phyloP scores from a whole-genome alignment of 495 filamentous ascomycete species.

The Zalerion maritima region DNA sequence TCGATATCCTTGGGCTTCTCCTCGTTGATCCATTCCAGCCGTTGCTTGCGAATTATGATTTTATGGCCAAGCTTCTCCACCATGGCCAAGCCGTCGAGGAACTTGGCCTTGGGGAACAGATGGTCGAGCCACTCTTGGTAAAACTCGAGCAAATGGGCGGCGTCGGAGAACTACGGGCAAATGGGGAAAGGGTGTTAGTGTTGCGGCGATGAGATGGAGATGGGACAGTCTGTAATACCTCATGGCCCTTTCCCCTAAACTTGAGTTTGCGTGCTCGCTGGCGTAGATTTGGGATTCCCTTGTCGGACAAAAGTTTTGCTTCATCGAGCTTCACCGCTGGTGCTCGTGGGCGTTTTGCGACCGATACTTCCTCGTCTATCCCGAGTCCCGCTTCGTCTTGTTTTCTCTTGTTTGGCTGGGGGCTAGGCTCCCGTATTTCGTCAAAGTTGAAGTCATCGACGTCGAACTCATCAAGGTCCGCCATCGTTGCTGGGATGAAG shows the following conservation, averaged over 20 bases:
- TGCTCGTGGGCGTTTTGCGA: constrained; percentile 52
- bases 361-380: constrained; percentile 74
- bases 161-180: constrained; percentile 61
- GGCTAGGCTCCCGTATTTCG: constrained; percentile 17
- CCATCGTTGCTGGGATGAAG: too few relatives aligned
- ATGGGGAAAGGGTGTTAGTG: constrained; percentile 1
- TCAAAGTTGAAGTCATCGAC: too few relatives aligned
- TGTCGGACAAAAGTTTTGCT: constrained; percentile 54
- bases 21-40: constrained; percentile 68
- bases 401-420: constrained; percentile 18
- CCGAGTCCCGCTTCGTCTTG: constrained; percentile 37
- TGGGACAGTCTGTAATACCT: constrained; percentile 36
- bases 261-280: constrained; percentile 55
- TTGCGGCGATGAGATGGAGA: neutral
- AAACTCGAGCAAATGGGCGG: constrained; percentile 65
- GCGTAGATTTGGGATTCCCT: constrained; percentile 72
- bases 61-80: constrained; percentile 90
- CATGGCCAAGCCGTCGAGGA: constrained; percentile 76
- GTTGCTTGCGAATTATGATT: constrained; percentile 54
- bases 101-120: constrained; percentile 86
- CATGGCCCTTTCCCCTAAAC: constrained; percentile 87
- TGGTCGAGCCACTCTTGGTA: constrained; percentile 98
- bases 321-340: constrained; percentile 82
- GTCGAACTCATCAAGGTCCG: too few relatives aligned
- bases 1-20: constrained; percentile 38